Evolutionary conservation across 202 grass and related monocot genomes (phyloP), one percentile per base, ranked within the genome.

Genomic region (Zizania palustris): DNA sequence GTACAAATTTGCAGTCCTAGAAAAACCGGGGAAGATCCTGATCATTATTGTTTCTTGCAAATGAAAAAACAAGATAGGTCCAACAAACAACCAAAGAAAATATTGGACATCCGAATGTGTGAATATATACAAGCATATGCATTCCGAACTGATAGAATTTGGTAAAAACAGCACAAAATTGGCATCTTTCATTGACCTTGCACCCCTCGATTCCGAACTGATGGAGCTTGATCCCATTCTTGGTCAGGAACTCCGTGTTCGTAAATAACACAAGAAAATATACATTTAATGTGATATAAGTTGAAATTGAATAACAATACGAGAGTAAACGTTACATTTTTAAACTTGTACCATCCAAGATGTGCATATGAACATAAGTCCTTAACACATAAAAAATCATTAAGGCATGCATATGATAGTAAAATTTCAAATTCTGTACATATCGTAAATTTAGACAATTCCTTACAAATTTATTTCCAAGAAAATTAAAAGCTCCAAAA

Each of bases 191-290:
- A 39, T 85, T 89, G 86, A 92, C 90, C 90, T 93, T 93, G 51
- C 73, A 78, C 1, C 84, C 90, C 48, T 93, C 87, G 40, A 93
- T 93, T 67, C 90, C 90, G 43, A 93, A 86, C 63, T 89, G 86
- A 78, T 89, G 8, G 69, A 93, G 85, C 64, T 9, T 84, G 68
- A 93, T 89, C 13, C 81, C 87, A 53, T 79, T 87, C 77, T 72
- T 68, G 16, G 56, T 63, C 5, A 93, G 84, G 73, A 93, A 89
- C 59, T 87, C 84, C 60, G 37, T 72, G 77, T 89, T 89, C 13
- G 43, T 34, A 83, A 57, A 9, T 38, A 5, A 72, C 39, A 22
- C 37, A 1, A 79, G 13, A 4, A 71, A 43, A 38, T 9, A 59
- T 64, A 80, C 65, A 74, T 83, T 33, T 9, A 63, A 76, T 49